These are phyloP conservation scores for Pseudocercospora cruenta DNA, from an alignment of 2,329 filamentous ascomycete species.

Conservation along the genomic window DNA sequence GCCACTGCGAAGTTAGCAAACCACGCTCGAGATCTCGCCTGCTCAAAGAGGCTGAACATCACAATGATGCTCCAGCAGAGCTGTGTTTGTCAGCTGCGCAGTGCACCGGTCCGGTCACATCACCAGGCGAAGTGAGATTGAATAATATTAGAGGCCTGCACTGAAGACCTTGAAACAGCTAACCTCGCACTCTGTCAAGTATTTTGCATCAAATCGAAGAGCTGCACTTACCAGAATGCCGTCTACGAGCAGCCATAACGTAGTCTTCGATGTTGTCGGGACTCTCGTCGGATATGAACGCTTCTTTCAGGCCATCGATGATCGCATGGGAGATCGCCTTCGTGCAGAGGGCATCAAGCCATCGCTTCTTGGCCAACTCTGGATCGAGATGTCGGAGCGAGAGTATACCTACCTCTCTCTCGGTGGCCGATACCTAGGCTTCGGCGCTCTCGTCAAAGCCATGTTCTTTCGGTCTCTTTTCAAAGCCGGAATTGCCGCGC, in stretches of 20 bases:
- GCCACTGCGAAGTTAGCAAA: not conserved
- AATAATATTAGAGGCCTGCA: too few species aligned
- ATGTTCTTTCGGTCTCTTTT: conserved; percentile 55
- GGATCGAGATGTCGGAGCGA: conserved; percentile 51
- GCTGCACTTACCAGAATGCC: too few species aligned
- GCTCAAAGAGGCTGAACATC: too few species aligned
- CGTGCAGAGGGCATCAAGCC: conserved; percentile 44
- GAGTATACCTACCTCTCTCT: conserved; percentile 55
- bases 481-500: conserved; percentile 49
- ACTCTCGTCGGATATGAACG: conserved; percentile 52
- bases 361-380: conserved; percentile 49
- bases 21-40: too few species aligned
- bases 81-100: not conserved
- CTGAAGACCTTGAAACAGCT: too few species aligned
- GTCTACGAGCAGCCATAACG: conserved; percentile 18
- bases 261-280: conserved; percentile 50
- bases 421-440: conserved; percentile 47
- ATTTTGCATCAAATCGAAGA: too few species aligned
- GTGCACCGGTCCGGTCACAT: not conserved
- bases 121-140: too few species aligned
- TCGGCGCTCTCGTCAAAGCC: conserved; percentile 45
- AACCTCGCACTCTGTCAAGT: too few species aligned
- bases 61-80: not conserved
- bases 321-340: conserved; percentile 47
- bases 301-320: conserved; percentile 46